Evolutionary conservation across 2,329 filamentous ascomycete genomes (phyloP).

Genomic region (Lasiodiplodia sp.): DNA sequence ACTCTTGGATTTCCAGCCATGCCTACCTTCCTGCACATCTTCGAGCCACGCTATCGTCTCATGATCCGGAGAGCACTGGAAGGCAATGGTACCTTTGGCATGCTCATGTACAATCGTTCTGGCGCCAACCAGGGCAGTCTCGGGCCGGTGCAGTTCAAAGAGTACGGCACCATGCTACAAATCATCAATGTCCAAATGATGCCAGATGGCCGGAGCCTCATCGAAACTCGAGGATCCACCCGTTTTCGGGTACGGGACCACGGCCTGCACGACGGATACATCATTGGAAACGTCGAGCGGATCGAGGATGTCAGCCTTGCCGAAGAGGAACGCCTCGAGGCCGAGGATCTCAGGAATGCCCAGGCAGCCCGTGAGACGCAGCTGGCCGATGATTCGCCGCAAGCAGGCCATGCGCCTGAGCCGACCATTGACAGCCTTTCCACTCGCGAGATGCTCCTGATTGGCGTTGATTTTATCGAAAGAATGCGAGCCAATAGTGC

Average conservation of each 20-base stretch:
- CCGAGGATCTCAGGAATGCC: constrained; percentile 64
- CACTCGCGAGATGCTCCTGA: constrained; percentile 73
- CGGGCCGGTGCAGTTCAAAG: constrained; percentile 66
- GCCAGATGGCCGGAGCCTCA: constrained; percentile 79
- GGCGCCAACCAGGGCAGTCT: constrained; percentile 59
- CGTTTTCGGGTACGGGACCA: constrained; percentile 76
- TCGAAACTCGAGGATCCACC: constrained; percentile 79
- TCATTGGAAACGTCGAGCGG: constrained; percentile 76
- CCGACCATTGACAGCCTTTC: constrained; percentile 64
- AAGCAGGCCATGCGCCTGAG: background rate
- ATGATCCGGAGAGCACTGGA: constrained; percentile 84
- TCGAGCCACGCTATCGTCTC: constrained; percentile 88
- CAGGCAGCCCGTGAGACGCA: constrained; percentile 34
- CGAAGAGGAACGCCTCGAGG: constrained; percentile 80
- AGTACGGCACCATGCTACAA: constrained; percentile 79
- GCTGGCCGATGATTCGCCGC: constrained; percentile 30
- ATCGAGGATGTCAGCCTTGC: constrained; percentile 82
- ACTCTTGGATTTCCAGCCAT: constrained; percentile 82
- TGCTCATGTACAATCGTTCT: constrained; percentile 75
- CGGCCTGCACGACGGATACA: constrained; percentile 75
- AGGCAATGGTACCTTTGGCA: constrained; percentile 79
- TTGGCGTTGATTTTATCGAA: constrained; percentile 71
- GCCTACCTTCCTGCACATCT: constrained; percentile 87
- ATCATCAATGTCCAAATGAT: constrained; percentile 78
- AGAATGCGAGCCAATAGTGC: constrained; percentile 73